Evolutionary conservation across 257 asterid species (phyloP).

Genomic region (Hygrophila difformis): DNA sequence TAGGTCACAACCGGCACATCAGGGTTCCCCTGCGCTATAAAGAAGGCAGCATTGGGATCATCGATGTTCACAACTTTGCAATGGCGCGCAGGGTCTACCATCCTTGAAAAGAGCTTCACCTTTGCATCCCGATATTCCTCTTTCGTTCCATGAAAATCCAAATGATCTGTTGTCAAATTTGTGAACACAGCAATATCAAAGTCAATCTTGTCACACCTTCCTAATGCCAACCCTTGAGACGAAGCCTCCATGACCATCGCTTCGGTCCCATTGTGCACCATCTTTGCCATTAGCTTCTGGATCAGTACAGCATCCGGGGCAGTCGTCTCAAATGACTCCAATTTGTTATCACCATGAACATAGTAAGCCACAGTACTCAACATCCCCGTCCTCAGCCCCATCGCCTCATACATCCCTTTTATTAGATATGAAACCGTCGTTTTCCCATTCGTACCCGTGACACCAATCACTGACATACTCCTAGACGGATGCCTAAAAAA

Average conservation of each 20-base stretch:
- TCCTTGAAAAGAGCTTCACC: slow-evolving; percentile 61
- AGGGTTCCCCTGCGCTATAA: slow-evolving; percentile 64
- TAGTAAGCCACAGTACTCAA: slow-evolving; percentile 65
- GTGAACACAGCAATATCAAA: slow-evolving; percentile 87
- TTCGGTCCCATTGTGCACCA: slow-evolving; percentile 84
- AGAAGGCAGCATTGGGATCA: slow-evolving; percentile 66
- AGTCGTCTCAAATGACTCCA: slow-evolving; percentile 41
- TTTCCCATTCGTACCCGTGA: slow-evolving; percentile 79
- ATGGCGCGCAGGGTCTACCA: slow-evolving; percentile 79
- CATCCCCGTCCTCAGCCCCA: slow-evolving; percentile 94
- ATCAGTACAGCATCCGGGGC: slow-evolving; percentile 66
- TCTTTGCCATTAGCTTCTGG: slow-evolving; percentile 87
- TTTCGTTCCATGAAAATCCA: slow-evolving; percentile 62
- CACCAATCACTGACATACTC: slow-evolving; percentile 69
- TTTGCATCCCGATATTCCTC: slow-evolving; percentile 60
- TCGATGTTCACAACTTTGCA: slow-evolving; percentile 80
- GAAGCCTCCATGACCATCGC: slow-evolving; percentile 91
- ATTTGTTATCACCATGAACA: slow-evolving; percentile 74
- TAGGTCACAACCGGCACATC: slow-evolving; percentile 81
- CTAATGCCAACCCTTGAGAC: slow-evolving; percentile 48
- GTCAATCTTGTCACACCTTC: slow-evolving; percentile 72
- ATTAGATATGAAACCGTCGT: slow-evolving; percentile 58
- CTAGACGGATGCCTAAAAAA: slow-evolving; percentile 79
- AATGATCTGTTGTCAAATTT: slow-evolving; percentile 60
- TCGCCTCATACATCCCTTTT: slow-evolving; percentile 85